These are phyloP conservation scores for Komagataella mondaviorum DNA, from an alignment of 805 yeast genomes.

Conservation along the genomic window DNA sequence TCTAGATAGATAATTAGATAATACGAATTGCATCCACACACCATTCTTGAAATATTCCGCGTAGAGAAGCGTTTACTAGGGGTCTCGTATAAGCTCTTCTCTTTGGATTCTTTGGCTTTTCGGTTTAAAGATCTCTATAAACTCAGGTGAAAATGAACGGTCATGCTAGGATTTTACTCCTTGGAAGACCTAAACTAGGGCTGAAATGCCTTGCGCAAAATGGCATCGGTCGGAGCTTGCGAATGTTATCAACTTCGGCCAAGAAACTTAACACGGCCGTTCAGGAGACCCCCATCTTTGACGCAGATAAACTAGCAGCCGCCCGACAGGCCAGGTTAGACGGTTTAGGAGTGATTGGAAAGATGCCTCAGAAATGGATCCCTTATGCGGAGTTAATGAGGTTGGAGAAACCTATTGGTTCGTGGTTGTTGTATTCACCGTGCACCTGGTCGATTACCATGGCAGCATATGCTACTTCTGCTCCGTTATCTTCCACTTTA, in stretches of 20 bases:
- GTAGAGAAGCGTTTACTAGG: not conserved
- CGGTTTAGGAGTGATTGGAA: constrained; percentile 34
- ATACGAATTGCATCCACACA: not conserved
- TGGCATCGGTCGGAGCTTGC: not conserved
- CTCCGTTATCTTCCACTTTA: constrained; percentile 50
- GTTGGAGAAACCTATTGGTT: constrained; percentile 92
- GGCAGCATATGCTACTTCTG: constrained; percentile 67
- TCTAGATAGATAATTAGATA: not conserved
- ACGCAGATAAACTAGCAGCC: not conserved
- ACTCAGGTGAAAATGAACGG: not conserved
- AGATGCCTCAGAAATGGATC: constrained; percentile 58
- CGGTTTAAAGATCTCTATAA: not conserved
- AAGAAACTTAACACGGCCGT: not conserved
- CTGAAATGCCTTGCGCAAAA: not conserved
- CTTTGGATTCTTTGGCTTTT: too few relatives aligned
- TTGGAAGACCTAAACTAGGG: not conserved
- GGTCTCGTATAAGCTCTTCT: too few relatives aligned
- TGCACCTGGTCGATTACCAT: constrained; percentile 87
- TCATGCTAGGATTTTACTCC: not conserved
- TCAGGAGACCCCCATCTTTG: not conserved
- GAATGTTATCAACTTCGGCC: not conserved
- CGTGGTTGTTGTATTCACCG: constrained; percentile 71
- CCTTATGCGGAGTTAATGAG: constrained; percentile 92
- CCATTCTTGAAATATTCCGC: not conserved
- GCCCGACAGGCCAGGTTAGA: constrained; percentile 4